Evolutionary conservation across 805 yeast species (phyloP), one percentile per base, ranked within the genome.

Genomic region (Komagataella phaffii): DNA sequence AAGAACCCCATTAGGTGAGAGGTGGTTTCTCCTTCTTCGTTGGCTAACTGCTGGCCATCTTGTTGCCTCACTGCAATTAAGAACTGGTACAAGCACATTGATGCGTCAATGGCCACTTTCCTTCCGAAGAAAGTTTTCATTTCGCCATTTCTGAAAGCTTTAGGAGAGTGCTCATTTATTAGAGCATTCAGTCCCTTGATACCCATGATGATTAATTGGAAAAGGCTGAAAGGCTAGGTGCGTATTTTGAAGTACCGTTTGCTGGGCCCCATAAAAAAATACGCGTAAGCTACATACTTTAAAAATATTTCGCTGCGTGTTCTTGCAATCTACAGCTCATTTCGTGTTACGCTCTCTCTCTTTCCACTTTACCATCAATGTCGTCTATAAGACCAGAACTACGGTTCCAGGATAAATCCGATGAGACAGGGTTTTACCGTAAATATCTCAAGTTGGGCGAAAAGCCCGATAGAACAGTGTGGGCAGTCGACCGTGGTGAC

Each of bases 1-100:
- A 93, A 93, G 77, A 93, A 86, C 2, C 99, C 99, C 85, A 90
- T 89, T 53, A 93, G 66, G 65, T 93, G 99, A 0, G 96, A 86
- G 1, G 83, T 85, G 1, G 97, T 91, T 56, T 88, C 96, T 47
- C 99, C 99, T 17, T 79, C 79, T 45, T 87, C 96, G 56, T 80
- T 85, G 21, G 93, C 82, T 61, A 93, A 73, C 63, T 89, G 95
- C 55, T 81, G 88, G n/a, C 99, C 99, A 61, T 93, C 98, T 53
- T 85, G 89, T 59, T 91, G 98, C 62, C 99, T 77, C 3, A 93
- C 99, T 0, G 98, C 97, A 61, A 93, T 90, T 49, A 93, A 73
- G 62, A 91, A 93, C 67, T 93, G 99, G 64, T 93, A 93, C 45
- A 93, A 73, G 57, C 96, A 88, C 99, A 93, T 93, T 7, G 98